Base-by-base conservation (phyloP, 2,329 filamentous ascomycete species). In the Aspergillus sp. region DNA sequence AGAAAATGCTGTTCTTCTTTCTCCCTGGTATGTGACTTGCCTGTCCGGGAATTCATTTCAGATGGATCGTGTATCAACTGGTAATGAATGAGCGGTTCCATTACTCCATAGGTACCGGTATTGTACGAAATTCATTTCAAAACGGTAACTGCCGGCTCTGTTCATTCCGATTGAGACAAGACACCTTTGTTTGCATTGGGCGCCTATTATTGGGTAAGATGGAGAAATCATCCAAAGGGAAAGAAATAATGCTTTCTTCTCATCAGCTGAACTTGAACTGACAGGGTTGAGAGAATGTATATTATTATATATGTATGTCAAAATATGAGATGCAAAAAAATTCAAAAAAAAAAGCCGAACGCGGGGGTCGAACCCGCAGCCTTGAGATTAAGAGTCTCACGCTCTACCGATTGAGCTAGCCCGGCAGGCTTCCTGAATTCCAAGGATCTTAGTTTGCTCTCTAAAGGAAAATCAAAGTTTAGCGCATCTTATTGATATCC, bases 371-470 rank as follows among this genome's bases (percentile, higher is more conserved):
- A 65, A 65, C 62, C 60, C 62, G 58, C 62, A 64, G 51, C 56
- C 56, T 60, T 60, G 59, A 58, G 62, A 59, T 61, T 68, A 72
- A 70, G 66, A 71, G 66, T 66, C 68, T 68, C 68, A 71, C 61
- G 64, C 62, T 65, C 61, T 71, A 69, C 59, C 68, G 66, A 72
- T 71, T 71, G 68, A 71, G 69, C 68, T 70, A 70, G 64, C 67
- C 68, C 64, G 61, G 68, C 68, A 4, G 9, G 27, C 10, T 8
- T 39, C 6, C 12, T 34, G 33, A 34, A 13, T 7, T 34, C 5
- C 5, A 4, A 5, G 33, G 7, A 7, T 34, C 2, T 13, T 34
- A 34, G 5, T 33, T 11, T 33, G 4, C 4, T 12, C 4, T 3
- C 3, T 12, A 33, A 33, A 11, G 13, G n/a, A 19, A 19, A 19